Evolutionary conservation across 108 stramenopile genomes (phyloP).

Genomic region (Fistulifera solaris): DNA sequence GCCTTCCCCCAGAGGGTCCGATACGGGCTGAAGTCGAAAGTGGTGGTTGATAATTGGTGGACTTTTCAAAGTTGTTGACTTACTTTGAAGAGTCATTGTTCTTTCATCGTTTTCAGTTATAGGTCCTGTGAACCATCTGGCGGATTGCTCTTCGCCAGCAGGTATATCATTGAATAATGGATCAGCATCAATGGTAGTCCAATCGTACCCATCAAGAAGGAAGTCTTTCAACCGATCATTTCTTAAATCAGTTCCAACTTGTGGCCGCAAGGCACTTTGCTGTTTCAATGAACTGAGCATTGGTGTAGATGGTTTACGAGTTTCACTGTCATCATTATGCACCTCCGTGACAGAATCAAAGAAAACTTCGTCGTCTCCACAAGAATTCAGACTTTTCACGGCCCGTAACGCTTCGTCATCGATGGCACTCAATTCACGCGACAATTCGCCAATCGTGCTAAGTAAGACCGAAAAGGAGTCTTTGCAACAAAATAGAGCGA

Average conservation of each 20-base stretch:
- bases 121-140: constrained; percentile 36
- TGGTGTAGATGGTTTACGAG: no score
- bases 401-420: neutral
- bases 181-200: constrained; percentile 64
- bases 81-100: no score
- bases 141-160: constrained; percentile 51
- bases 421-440: constrained; percentile 5
- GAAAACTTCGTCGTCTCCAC: no score
- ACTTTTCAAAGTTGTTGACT: neutral
- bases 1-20: constrained; percentile 45
- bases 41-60: constrained; percentile 50
- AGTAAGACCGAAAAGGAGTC: constrained; percentile 75
- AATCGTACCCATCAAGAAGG: constrained; percentile 60
- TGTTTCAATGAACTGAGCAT: no score
- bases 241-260: neutral
- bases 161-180: constrained; percentile 32
- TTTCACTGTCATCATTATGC: no score
- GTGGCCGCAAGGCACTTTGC: no score
- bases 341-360: no score
- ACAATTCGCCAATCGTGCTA: constrained; percentile 48
- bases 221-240: constrained; percentile 5
- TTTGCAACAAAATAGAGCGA: constrained; percentile 50
- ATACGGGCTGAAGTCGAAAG: constrained; percentile 42
- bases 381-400: no score
- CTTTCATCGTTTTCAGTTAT: no score